Base-by-base conservation (phyloP, 495 filamentous ascomycete genomes). In the Aspergillus wentii region DNA sequence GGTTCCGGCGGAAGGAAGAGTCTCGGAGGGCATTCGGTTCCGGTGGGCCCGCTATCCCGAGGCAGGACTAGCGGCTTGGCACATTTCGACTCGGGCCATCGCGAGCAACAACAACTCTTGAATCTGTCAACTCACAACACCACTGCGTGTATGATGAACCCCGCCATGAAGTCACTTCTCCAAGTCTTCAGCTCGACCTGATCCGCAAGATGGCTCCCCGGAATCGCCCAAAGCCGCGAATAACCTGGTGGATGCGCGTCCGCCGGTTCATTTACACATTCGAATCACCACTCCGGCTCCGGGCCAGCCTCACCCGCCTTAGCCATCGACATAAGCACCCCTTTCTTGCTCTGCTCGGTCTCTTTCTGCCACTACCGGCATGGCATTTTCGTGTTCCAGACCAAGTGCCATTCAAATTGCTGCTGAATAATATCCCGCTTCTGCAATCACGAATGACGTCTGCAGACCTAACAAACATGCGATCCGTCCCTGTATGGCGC, bases 381-480 rank as follows among this genome's bases (percentile, higher is more conserved):
- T 34, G 30, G 31, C 22, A 42, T 25, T 34, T 34, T 6, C 18
- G 8, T 20, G 10, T 34, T 16, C 32, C 32, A 17, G 8, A 34
- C 10, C 32, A 8, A 18, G 32, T 34, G 5, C 32, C 32, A 17
- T 20, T 34, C 14, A 34, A 11, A 21, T 7, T 20, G 8, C 17
- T 34, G 17, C 30, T 27, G 39, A 17, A 35, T 35, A 35, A 41
- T 15, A 28, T 35, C 14, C 8, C 20, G 6, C 30, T 41, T 28
- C 20, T 41, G 11, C 13, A 29, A 20, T 15, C 30, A 17, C 14
- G 39, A 25, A 16, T 14, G 30, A n/a, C 13, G 4, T 17, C 32
- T 34, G 32, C 32, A 27, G 39, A 41, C 31, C 30, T 41, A 4
- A 29, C 15, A 21, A 43, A 35, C 23, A 36, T 36, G 40, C 31